Conservation (phyloP, 176 grass and related monocot species). For the Urochloa ruziziensis region DNA sequence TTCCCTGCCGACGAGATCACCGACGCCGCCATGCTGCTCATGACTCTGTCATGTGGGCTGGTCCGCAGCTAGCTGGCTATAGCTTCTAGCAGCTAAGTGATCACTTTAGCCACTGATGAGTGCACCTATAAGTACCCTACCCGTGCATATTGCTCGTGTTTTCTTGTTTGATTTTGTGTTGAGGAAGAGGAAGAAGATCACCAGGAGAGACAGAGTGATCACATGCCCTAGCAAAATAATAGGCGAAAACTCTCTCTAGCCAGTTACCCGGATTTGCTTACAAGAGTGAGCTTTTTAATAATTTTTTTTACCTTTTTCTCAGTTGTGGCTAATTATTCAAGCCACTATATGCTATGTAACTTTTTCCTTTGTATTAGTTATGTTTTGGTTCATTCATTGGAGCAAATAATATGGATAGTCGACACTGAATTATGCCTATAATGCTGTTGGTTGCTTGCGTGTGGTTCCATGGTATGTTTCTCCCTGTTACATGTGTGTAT, state of each 20-base stretch:
- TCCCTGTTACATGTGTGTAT: constrained; percentile 1
- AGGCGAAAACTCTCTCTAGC: constrained; percentile 10
- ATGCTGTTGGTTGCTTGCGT: neutral
- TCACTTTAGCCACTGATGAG: constrained; percentile 24
- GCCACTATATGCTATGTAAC: constrained; percentile 11
- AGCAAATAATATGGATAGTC: constrained; percentile 14
- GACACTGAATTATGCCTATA: neutral
- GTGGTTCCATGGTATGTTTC: neutral
- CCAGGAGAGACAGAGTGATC: constrained; percentile 22
- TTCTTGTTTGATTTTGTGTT: constrained; percentile 33
- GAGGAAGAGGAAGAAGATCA: constrained; percentile 38
- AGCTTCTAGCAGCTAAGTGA: neutral
- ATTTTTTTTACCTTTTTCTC: neutral
- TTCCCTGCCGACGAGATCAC: constrained; percentile 71
- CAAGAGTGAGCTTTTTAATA: constrained; percentile 11
- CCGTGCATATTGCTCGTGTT: constrained; percentile 19
- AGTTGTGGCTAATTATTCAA: constrained; percentile 11
- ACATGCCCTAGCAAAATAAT: constrained; percentile 32
- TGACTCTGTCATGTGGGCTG: constrained; percentile 81
- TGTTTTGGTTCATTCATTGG: constrained; percentile 23
- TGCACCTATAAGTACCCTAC: neutral
- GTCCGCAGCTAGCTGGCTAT: constrained; percentile 44
- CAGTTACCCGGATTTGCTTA: constrained; percentile 22
- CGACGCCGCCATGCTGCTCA: constrained; percentile 85
- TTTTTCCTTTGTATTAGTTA: constrained; percentile 9